A percentile compares a stretch with the other conserved stretches of the same genome.
Evolutionary conservation across 2,329 filamentous ascomycete species (phyloP).

Genomic region (Aureobasidium sp.): DNA sequence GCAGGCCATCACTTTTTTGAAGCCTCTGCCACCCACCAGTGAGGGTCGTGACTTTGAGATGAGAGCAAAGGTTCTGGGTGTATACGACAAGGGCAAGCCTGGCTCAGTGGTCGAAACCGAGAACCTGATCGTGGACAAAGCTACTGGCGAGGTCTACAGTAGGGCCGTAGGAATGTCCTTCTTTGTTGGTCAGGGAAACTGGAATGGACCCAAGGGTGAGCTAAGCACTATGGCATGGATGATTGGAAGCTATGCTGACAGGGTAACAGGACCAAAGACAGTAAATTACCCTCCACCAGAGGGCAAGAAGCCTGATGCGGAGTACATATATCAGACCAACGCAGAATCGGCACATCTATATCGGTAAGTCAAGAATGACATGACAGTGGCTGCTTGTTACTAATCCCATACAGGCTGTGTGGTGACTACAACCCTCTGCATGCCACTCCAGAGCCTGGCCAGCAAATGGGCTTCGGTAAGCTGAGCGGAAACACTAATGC

Average conservation of each 20-base stretch:
- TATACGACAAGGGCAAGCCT: slow-evolving; percentile 83
- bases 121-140: slow-evolving; percentile 63
- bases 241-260: not conserved
- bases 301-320: slow-evolving; percentile 60
- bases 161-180: slow-evolving; percentile 64
- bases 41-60: slow-evolving; percentile 67
- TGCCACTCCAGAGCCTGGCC: slow-evolving; percentile 73
- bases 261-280: slow-evolving; percentile 51
- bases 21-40: slow-evolving; percentile 64
- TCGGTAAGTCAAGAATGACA: slow-evolving; percentile 32
- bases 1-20: slow-evolving; percentile 68
- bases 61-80: slow-evolving; percentile 68
- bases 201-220: slow-evolving; percentile 78
- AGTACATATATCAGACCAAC: slow-evolving; percentile 62
- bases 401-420: slow-evolving; percentile 47
- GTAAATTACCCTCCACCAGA: slow-evolving; percentile 70
- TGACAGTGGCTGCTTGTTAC: not conserved
- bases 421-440: slow-evolving; percentile 94
- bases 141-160: slow-evolving; percentile 61
- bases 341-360: slow-evolving; percentile 68
- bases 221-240: not conserved
- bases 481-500: too few relatives aligned
- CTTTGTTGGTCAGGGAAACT: slow-evolving; percentile 71
- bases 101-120: slow-evolving; percentile 76
- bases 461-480: slow-evolving; percentile 73